A percentile compares a stretch with the other conserved stretches of the same genome.
These are phyloP conservation scores for Cordyceps militaris DNA, from an alignment of 2,329 filamentous ascomycete genomes.

Conservation along the genomic window DNA sequence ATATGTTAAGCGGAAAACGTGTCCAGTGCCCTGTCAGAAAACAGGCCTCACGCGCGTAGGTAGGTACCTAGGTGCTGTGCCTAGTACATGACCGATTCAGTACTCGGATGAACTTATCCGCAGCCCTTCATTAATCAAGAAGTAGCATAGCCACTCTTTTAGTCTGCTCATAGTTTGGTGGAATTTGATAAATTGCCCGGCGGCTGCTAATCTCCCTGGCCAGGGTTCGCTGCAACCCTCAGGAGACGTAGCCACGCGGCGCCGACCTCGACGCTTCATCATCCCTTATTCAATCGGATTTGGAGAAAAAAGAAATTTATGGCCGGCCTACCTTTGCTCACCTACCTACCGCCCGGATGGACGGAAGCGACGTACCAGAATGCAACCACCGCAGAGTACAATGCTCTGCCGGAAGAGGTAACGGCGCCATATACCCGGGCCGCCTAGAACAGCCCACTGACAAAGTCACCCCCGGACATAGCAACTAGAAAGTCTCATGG, in stretches of 20 bases:
- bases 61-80: too few species aligned
- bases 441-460: neutral
- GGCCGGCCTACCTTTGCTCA: neutral
- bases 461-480: neutral
- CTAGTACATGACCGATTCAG: too few species aligned
- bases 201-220: too few species aligned
- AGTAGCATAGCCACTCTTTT: too few species aligned
- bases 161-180: too few species aligned
- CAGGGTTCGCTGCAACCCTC: neutral
- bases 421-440: too few species aligned
- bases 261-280: neutral
- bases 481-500: neutral
- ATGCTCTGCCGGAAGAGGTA: slow-evolving; percentile 7
- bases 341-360: neutral
- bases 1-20: too few species aligned
- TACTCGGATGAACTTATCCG: too few species aligned
- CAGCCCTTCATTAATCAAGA: too few species aligned
- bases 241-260: neutral
- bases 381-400: slow-evolving; percentile 1
- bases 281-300: neutral
- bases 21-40: too few species aligned
- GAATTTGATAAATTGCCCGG: too few species aligned
- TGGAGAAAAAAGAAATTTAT: neutral
- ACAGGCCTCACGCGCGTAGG: too few species aligned
- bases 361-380: neutral